phyloP scores from a whole-genome alignment of 2,329 filamentous ascomycete genomes.

The Stenocarpella maydis region DNA sequence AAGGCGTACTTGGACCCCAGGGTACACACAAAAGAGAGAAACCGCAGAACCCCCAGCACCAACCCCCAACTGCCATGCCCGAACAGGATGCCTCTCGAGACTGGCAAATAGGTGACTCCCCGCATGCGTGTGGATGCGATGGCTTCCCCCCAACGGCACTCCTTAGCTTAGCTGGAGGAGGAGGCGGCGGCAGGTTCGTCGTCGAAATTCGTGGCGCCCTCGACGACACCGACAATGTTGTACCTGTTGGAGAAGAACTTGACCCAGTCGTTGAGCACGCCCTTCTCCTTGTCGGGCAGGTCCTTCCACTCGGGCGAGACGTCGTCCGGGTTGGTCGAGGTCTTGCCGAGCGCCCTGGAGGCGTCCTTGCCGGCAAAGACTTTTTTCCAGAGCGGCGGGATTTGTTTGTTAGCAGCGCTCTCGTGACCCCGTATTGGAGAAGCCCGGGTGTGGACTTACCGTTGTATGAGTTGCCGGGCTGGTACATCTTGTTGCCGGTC shows the following conservation, averaged over 20 bases:
- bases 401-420: background rate
- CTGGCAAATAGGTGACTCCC: background rate
- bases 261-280: constrained; percentile 87
- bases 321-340: constrained; percentile 86
- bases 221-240: constrained; percentile 80
- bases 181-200: constrained; percentile 26
- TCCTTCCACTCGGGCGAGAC: constrained; percentile 84
- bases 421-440: background rate
- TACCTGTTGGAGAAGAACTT: constrained; percentile 98
- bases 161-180: constrained; percentile 12
- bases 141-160: background rate
- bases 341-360: constrained; percentile 87
- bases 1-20: background rate
- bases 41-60: background rate
- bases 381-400: constrained; percentile 57
- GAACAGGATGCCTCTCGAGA: too few species aligned
- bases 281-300: constrained; percentile 84
- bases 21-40: background rate
- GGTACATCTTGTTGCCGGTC: constrained; percentile 86
- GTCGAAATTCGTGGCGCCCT: constrained; percentile 66
- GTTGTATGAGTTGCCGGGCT: constrained; percentile 82
- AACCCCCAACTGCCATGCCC: background rate
- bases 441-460: constrained; percentile 64
- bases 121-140: background rate
- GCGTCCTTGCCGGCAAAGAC: constrained; percentile 97